Evolutionary conservation across 768 basidiomycete species (phyloP).

Genomic region (Termitomyces sp.): DNA sequence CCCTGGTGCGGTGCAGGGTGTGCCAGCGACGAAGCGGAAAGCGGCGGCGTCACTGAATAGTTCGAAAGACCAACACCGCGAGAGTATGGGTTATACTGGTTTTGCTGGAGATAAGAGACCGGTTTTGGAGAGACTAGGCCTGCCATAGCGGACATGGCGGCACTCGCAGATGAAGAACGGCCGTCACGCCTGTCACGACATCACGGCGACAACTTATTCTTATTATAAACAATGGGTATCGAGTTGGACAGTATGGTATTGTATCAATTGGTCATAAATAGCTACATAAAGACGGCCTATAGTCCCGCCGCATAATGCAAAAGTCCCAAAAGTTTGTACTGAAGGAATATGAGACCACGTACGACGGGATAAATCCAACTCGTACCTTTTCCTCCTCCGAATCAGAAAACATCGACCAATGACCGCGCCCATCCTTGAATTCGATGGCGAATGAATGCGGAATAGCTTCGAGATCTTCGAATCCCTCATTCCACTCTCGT

Average conservation of each 20-base stretch:
- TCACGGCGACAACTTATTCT: not conserved
- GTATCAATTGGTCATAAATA: slow-evolving; percentile 1
- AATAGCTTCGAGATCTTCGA: slow-evolving; percentile 62
- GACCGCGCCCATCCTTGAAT: slow-evolving; percentile 41
- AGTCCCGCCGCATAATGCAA: slow-evolving; percentile 39
- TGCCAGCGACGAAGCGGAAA: slow-evolving; percentile 45
- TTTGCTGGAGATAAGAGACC: slow-evolving; percentile 60
- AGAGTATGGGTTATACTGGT: slow-evolving; percentile 56
- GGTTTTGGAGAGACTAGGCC: slow-evolving; percentile 61
- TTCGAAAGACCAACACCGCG: slow-evolving; percentile 42
- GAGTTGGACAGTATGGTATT: not conserved
- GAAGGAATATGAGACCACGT: not conserved
- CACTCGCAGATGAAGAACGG: slow-evolving; percentile 5
- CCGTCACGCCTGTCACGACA: slow-evolving; percentile 14
- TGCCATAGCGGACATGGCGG: slow-evolving; percentile 39
- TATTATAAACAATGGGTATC: slow-evolving; percentile 3
- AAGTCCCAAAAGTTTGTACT: slow-evolving; percentile 45
- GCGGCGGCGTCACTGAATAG: slow-evolving; percentile 64
- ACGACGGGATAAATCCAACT: not conserved
- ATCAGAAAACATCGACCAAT: slow-evolving; percentile 59
- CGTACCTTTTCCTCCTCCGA: slow-evolving; percentile 59
- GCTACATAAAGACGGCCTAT: slow-evolving; percentile 15
- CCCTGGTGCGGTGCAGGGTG: slow-evolving; percentile 54
- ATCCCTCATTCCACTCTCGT: slow-evolving; percentile 63
- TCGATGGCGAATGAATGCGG: slow-evolving; percentile 63